Evolutionary conservation across 2,329 filamentous ascomycete genomes (phyloP).

Genomic region (Pseudovirgaria hyperparasitica): DNA sequence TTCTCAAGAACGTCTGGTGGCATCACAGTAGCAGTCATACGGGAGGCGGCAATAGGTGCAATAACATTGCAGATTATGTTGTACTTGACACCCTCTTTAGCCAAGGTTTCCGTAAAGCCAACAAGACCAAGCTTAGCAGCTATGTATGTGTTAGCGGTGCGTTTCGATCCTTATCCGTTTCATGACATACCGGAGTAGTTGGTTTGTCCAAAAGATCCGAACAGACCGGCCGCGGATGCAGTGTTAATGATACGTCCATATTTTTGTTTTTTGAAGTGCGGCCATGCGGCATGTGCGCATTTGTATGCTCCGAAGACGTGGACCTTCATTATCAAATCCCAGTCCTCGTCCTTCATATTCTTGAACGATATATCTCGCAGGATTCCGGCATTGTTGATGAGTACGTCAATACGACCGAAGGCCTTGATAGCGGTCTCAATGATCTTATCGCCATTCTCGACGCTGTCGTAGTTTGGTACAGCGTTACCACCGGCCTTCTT

Average conservation of each 20-base stretch:
- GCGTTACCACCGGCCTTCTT: constrained; percentile 84
- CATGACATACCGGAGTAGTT: constrained; percentile 66
- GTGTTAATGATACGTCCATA: constrained; percentile 96
- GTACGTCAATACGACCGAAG: constrained; percentile 80
- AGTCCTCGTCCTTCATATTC: constrained; percentile 95
- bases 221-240: constrained; percentile 86
- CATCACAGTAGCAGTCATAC: constrained; percentile 94
- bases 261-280: constrained; percentile 97
- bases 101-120: constrained; percentile 93
- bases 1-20: constrained; percentile 79
- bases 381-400: constrained; percentile 97
- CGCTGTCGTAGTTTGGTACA: constrained; percentile 92
- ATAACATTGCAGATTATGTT: constrained; percentile 95
- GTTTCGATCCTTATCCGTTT: not conserved
- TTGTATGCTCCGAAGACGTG: constrained; percentile 93
- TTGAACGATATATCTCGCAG: constrained; percentile 93
- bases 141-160: constrained; percentile 18
- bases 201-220: constrained; percentile 88
- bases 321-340: constrained; percentile 88
- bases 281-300: constrained; percentile 89
- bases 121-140: constrained; percentile 92
- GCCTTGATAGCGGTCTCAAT: constrained; percentile 75
- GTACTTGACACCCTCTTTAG: constrained; percentile 95
- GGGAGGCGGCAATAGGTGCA: constrained; percentile 85
- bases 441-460: constrained; percentile 87